Evolutionary conservation across 2,329 filamentous ascomycete species (phyloP), one percentile per base, ranked within the genome.

Genomic region (Penicillium expansum): DNA sequence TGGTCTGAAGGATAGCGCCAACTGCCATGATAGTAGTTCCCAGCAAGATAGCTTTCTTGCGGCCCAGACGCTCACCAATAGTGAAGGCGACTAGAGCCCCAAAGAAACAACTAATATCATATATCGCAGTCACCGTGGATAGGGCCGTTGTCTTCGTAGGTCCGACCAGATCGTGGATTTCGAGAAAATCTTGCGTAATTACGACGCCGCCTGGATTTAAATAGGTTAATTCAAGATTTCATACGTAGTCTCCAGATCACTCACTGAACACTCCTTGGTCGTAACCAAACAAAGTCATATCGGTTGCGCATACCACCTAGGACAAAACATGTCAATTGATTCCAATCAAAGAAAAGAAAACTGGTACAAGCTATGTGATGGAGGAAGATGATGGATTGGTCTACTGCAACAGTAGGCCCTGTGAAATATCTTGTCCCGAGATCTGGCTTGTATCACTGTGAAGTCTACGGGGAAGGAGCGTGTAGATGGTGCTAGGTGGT

Each of bases 81-180:
- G 77, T 78, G 55, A 80, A 80, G n/a, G 77, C 80, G 7, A 73
- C 64, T 39, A 80, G 62, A 2, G 77, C 83, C 16, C 84, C 84
- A 42, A 85, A 71, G 67, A 86, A 85, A 65, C 83, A 86, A 9
- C 83, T 83, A 32, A 86, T 75, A 60, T 85, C 81, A 67, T 85
- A 85, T 52, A 84, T 80, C 2, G 82, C 82, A 0, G 81, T 83
- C 11, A 84, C 80, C 0, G 81, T 83, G 66, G 60, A 77, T 60
- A 70, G 76, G 55, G 62, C 69, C 24, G 63, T 64, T 1, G 66
- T 69, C 30, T 65, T 66, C 33, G 62, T 68, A 32, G 71, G 71
- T 4, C 77, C 76, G 30, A 67, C 70, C 2, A 83, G 74, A 51
- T 79, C 65, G 39, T 81, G 77, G 1, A 77, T 71, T 37, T 80